Base-by-base conservation (phyloP, 2,329 filamentous ascomycete genomes). In the Furcasterigmium sp. region DNA sequence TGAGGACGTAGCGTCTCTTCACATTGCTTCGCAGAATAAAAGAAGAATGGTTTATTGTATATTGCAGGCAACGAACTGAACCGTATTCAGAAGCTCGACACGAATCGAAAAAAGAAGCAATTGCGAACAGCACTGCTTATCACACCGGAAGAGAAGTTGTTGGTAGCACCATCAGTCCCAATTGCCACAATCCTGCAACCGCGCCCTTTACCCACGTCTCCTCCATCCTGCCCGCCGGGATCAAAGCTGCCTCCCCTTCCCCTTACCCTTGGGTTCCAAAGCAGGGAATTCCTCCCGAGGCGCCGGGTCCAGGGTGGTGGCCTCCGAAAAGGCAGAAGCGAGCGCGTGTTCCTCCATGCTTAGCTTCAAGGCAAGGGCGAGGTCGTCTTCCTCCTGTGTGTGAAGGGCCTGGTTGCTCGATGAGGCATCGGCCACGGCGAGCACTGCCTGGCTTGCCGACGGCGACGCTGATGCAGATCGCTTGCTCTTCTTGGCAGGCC, bases 301-400 rank as follows among this genome's bases (percentile, higher is more conserved):
- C 36, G n/a, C 51, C 52, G 3, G 49, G 51, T 29, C 60, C 59
- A 29, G 63, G 46, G 11, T 51, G 49, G 8, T 60, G 54, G 42
- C 59, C 9, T 9, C 17, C 23, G 23, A 26, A 26, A 17, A 35
- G n/a, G 7, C 32, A 17, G 32, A 9, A 5, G 11, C 11, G 7
- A 8, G n/a, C n/a, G 44, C n/a, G 19, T 60, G 70, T 48, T 82
- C 77, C 34, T 76, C 71, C 50, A 83, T 63, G 51, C 81, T 85
- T 18, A 84, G 62, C 47, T 72, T 70, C 39, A 84, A 58, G 3
- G 81, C 81, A 28, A 82, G 64, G 42, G 80, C 76, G 37, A 84
- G 51, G 51, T 84, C 81, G 40, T 77, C 76, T 37, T 81, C 77
- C 11, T 61, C 60, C 1, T 44, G 46, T 2, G 42, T 45, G 13